phyloP scores from a whole-genome alignment of 495 filamentous ascomycete genomes.

The Cladorrhinum samala region DNA sequence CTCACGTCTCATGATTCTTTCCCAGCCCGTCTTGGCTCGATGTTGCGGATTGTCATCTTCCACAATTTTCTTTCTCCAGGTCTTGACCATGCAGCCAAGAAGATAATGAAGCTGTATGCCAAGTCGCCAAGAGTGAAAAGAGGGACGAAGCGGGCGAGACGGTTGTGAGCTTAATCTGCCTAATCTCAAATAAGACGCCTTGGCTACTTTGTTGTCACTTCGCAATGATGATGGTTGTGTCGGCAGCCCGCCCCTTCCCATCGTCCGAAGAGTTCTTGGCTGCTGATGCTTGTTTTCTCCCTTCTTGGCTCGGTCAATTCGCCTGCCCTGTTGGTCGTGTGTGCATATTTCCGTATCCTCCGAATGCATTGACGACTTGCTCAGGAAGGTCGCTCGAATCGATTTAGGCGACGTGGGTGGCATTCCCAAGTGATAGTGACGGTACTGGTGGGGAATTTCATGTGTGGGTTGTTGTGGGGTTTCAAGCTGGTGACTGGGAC shows the following conservation, averaged over 20 bases:
- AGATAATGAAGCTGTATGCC: too few species aligned
- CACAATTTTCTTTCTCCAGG: background rate
- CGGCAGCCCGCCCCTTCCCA: background rate
- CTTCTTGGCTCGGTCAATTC: background rate
- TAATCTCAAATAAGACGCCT: constrained; percentile 7
- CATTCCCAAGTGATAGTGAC: constrained; percentile 20
- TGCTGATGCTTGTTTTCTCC: background rate
- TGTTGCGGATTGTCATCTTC: background rate
- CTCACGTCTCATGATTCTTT: background rate
- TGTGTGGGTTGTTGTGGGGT: background rate
- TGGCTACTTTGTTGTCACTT: background rate
- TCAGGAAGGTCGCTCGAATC: constrained; percentile 22
- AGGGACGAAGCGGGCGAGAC: background rate
- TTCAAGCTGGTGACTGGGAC: background rate
- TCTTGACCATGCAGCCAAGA: background rate
- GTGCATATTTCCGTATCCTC: background rate
- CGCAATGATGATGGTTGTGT: background rate
- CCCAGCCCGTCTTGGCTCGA: background rate
- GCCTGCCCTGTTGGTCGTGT: background rate
- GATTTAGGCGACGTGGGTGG: constrained; percentile 16
- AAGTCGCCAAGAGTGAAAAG: background rate
- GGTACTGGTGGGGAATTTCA: constrained; percentile 4
- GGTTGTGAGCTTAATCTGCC: background rate
- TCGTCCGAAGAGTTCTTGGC: constrained; percentile 3
- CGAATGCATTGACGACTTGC: background rate